Percentiles rank a stretch among this genome's conserved stretches.
phyloP scores from a whole-genome alignment of 495 filamentous ascomycete species.

The Xylaria longipes region DNA sequence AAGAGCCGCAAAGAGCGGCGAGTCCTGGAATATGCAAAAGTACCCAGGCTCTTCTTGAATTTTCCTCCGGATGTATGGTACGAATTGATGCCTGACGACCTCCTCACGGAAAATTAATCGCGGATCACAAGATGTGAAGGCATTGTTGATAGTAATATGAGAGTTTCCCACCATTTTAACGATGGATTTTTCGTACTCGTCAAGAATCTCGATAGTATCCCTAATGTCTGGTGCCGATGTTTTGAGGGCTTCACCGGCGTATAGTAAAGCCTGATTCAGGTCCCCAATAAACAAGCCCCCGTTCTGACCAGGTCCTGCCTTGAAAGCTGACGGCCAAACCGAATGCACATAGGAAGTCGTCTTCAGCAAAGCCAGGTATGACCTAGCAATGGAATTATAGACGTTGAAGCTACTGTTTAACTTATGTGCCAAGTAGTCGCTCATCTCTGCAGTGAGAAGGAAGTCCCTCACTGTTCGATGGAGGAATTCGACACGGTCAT shows the following conservation, averaged over 20 bases:
- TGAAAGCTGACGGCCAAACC: background rate
- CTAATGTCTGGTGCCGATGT: background rate
- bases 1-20: background rate
- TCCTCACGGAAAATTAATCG: background rate
- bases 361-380: background rate
- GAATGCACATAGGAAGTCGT: background rate
- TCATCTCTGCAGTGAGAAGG: background rate
- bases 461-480: background rate
- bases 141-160: background rate
- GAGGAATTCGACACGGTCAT: slow-evolving; percentile 1
- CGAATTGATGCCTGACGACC: background rate
- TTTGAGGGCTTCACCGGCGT: background rate
- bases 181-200: background rate
- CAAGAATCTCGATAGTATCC: background rate
- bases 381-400: background rate
- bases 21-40: background rate
- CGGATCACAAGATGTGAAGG: background rate
- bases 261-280: background rate
- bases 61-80: background rate
- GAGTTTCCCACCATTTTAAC: background rate
- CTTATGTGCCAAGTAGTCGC: background rate
- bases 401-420: background rate
- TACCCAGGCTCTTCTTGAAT: background rate
- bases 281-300: background rate
- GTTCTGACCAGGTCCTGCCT: background rate